These are phyloP conservation scores for Allium fistulosum DNA, from an alignment of 106 monocot species.

Conservation along the genomic window DNA sequence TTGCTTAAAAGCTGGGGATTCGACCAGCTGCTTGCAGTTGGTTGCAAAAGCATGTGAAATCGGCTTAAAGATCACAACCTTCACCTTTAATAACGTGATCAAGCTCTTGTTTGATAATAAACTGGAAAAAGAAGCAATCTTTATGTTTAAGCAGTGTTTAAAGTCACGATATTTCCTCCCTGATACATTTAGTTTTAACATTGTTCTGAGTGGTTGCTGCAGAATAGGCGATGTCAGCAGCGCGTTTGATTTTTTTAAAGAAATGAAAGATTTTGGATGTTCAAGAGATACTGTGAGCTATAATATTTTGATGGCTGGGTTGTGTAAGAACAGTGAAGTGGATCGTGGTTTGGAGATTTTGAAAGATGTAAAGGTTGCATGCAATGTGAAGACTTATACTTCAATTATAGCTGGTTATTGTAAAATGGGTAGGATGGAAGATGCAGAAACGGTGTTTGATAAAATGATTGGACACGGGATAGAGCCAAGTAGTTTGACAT, in stretches of 20 bases:
- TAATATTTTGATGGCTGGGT: slow-evolving; percentile 48
- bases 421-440: slow-evolving; percentile 51
- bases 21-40: too few species aligned
- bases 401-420: slow-evolving; percentile 52
- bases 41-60: too few species aligned
- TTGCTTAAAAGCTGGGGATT: too few species aligned
- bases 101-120: slow-evolving; percentile 17
- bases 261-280: slow-evolving; percentile 48
- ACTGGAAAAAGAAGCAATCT: slow-evolving; percentile 24
- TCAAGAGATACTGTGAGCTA: slow-evolving; percentile 43
- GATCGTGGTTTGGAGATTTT: slow-evolving; percentile 39
- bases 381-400: slow-evolving; percentile 55
- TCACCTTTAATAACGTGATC: slow-evolving; percentile 35
- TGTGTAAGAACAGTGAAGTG: slow-evolving; percentile 36
- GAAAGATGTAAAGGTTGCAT: slow-evolving; percentile 15
- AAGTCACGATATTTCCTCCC: slow-evolving; percentile 18
- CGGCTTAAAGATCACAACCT: slow-evolving; percentile 14
- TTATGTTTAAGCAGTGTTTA: slow-evolving; percentile 27
- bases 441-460: slow-evolving; percentile 35
- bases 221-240: slow-evolving; percentile 34
- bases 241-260: slow-evolving; percentile 39
- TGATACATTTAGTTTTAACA: slow-evolving; percentile 67
- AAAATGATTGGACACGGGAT: slow-evolving; percentile 58
- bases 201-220: slow-evolving; percentile 46
- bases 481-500: slow-evolving; percentile 54